Conservation (phyloP, 2,329 filamentous ascomycete genomes). For the Fusarium poae region DNA sequence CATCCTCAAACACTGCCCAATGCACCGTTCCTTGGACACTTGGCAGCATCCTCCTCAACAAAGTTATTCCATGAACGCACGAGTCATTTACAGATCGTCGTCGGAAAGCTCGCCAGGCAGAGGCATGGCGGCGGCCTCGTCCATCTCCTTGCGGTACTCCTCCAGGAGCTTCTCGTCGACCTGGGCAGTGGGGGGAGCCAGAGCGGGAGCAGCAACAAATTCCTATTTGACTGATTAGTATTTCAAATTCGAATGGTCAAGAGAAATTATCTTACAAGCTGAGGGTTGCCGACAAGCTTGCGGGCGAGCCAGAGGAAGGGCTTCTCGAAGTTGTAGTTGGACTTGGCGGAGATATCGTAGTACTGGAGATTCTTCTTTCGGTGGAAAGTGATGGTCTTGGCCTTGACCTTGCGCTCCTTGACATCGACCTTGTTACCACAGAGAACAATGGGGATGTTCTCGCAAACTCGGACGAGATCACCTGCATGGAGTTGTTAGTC, state of each 20-base stretch:
- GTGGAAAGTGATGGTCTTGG: conserved; percentile 99
- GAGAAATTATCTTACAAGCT: conserved; percentile 38
- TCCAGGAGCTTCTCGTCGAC: conserved; percentile 87
- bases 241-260: background rate
- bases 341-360: conserved; percentile 99
- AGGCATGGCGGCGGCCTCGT: conserved; percentile 80
- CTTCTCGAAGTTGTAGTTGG: conserved; percentile 99
- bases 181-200: conserved; percentile 91
- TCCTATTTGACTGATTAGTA: conserved; percentile 70
- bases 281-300: conserved; percentile 95
- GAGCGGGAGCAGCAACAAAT: conserved; percentile 94
- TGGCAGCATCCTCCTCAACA: conserved; percentile 50
- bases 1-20: conserved; percentile 48
- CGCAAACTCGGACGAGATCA: conserved; percentile 98
- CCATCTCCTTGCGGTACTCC: conserved; percentile 91
- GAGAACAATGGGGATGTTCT: conserved; percentile 98
- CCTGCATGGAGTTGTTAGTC: conserved; percentile 64
- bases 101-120: conserved; percentile 96
- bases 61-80: conserved; percentile 47
- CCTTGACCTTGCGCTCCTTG: conserved; percentile 99
- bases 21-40: conserved; percentile 41
- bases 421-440: conserved; percentile 99
- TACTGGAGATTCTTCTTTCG: conserved; percentile 99
- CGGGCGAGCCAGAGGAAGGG: conserved; percentile 99
- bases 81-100: conserved; percentile 68